phyloP scores from a whole-genome alignment of 1,139 yeast species.

The Casaregolazyma suthepensis region DNA sequence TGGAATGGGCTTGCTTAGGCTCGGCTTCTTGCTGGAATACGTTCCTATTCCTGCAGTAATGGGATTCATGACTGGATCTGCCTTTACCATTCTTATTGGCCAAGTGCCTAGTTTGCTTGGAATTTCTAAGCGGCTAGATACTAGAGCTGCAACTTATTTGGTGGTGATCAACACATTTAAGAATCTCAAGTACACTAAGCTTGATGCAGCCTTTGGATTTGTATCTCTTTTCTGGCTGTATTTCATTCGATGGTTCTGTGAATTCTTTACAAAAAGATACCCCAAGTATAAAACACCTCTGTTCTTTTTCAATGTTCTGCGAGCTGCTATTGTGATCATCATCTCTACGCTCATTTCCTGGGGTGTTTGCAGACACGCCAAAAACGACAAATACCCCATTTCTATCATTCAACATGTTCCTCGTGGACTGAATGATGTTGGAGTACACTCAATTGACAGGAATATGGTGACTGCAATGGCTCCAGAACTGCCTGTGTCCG shows the following conservation, averaged over 20 bases:
- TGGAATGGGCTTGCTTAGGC: conserved; percentile 73
- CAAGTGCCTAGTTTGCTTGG: conserved; percentile 90
- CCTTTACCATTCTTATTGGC: conserved; percentile 71
- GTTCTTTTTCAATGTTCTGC: conserved; percentile 68
- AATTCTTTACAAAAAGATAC: conserved; percentile 56
- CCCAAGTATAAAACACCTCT: conserved; percentile 52
- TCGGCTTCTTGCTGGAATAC: conserved; percentile 84
- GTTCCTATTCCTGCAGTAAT: conserved; percentile 89
- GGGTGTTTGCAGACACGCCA: conserved; percentile 44
- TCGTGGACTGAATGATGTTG: conserved; percentile 70
- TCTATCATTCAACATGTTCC: conserved; percentile 72
- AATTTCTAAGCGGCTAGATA: conserved; percentile 53
- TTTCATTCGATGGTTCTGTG: conserved; percentile 53
- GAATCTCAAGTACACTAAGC: conserved; percentile 56
- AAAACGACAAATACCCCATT: conserved; percentile 40
- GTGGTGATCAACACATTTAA: conserved; percentile 71
- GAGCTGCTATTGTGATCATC: conserved; percentile 76
- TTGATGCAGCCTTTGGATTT: conserved; percentile 88
- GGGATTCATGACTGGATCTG: conserved; percentile 95
- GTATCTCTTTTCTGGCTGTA: conserved; percentile 65
- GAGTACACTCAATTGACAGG: conserved; percentile 62
- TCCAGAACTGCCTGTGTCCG: conserved; percentile 77
- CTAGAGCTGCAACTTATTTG: conserved; percentile 62
- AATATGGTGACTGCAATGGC: conserved; percentile 59
- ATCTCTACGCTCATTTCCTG: conserved; percentile 72